Evolutionary conservation across 2,329 filamentous ascomycete species (phyloP).

Genomic region (Pseudogymnoascus destructans): DNA sequence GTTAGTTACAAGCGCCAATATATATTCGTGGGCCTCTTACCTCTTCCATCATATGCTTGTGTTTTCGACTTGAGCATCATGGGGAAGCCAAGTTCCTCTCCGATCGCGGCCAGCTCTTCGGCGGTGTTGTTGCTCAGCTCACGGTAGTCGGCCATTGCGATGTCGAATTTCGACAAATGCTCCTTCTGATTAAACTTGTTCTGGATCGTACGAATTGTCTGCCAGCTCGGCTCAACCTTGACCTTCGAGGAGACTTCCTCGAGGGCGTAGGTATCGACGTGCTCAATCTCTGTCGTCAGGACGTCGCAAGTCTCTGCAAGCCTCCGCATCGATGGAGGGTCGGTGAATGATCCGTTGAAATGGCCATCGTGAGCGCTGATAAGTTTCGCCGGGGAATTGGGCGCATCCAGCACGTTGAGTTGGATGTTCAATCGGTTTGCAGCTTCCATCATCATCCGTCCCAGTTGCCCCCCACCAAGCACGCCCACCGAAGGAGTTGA

Average conservation of each 20-base stretch:
- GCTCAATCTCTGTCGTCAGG: slow-evolving; percentile 88
- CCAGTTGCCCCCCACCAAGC: slow-evolving; percentile 59
- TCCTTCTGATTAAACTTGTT: slow-evolving; percentile 89
- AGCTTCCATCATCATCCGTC: slow-evolving; percentile 88
- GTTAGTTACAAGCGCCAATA: not conserved
- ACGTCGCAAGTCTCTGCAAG: slow-evolving; percentile 68
- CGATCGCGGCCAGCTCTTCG: slow-evolving; percentile 47
- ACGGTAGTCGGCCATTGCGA: slow-evolving; percentile 58
- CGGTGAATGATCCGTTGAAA: slow-evolving; percentile 78
- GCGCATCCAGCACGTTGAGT: slow-evolving; percentile 66
- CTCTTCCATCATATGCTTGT: slow-evolving; percentile 83
- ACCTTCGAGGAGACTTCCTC: slow-evolving; percentile 63
- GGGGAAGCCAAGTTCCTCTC: slow-evolving; percentile 58
- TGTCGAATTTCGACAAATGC: slow-evolving; percentile 52
- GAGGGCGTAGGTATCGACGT: slow-evolving; percentile 79
- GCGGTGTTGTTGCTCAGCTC: slow-evolving; percentile 43
- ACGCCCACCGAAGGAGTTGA: slow-evolving; percentile 28
- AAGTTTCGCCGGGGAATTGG: slow-evolving; percentile 70
- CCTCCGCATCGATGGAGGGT: slow-evolving; percentile 62
- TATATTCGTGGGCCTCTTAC: slow-evolving; percentile 30
- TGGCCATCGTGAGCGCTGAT: slow-evolving; percentile 64
- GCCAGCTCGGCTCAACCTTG: slow-evolving; percentile 68
- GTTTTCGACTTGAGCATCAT: slow-evolving; percentile 88
- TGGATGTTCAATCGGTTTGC: slow-evolving; percentile 63
- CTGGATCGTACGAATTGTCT: slow-evolving; percentile 77